Conservation (phyloP, 148 eudicot genomes). For the Bassia scoparia region DNA sequence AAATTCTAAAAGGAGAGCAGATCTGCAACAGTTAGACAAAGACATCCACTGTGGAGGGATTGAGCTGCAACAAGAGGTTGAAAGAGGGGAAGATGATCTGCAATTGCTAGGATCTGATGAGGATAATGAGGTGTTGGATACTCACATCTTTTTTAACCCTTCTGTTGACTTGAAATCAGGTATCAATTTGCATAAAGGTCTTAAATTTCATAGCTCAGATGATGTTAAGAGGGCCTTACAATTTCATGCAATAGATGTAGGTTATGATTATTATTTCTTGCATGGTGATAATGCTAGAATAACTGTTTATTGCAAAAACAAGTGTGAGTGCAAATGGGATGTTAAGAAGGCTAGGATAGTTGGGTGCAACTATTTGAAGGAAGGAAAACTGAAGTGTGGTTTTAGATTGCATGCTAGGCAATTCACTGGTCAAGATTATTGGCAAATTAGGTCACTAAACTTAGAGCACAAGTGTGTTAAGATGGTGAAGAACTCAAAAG, state of each 20-base stretch:
- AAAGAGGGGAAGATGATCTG: no score
- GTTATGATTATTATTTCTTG: neutral
- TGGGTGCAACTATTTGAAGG: neutral
- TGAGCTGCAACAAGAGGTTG: no score
- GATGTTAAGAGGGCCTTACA: neutral
- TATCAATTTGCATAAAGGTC: no score
- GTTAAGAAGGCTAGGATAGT: neutral
- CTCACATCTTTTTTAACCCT: no score
- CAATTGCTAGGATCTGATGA: no score
- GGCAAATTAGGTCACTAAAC: neutral
- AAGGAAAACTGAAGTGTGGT: neutral
- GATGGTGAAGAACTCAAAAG: neutral
- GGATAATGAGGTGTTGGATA: no score
- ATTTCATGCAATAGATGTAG: neutral
- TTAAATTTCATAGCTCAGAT: no score
- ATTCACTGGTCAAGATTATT: neutral
- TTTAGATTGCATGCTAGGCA: neutral
- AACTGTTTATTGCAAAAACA: neutral
- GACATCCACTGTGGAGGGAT: no score
- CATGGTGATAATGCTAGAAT: neutral
- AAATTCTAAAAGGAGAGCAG: no score
- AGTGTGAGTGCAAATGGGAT: neutral
- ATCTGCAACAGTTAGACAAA: no score
- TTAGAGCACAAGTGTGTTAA: neutral
- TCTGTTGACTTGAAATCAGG: no score